Percentiles rank a stretch among this genome's conserved stretches.
phyloP scores from a whole-genome alignment of 2,329 filamentous ascomycete genomes.

The Bipolaris cookei region DNA sequence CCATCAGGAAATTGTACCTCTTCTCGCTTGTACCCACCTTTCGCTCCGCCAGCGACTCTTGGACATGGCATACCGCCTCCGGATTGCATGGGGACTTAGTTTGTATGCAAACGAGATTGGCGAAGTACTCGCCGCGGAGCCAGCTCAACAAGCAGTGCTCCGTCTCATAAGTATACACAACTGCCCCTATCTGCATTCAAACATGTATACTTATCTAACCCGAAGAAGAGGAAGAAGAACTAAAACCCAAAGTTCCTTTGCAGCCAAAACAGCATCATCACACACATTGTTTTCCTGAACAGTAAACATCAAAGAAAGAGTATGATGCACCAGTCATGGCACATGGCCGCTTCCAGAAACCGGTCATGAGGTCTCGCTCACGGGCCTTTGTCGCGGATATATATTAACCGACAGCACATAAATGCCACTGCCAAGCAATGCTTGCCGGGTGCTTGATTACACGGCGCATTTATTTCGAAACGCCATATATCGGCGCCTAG shows the following conservation, averaged over 20 bases:
- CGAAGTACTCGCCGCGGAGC: neutral
- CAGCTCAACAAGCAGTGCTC: neutral
- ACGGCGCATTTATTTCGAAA: conserved; percentile 21
- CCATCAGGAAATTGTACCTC: neutral
- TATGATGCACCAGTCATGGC: neutral
- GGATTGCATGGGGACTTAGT: neutral
- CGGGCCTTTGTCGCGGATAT: conserved; percentile 18
- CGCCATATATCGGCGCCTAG: conserved; percentile 12
- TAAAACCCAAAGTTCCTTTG: too few relatives aligned
- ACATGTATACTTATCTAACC: neutral
- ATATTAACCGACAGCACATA: conserved; percentile 25
- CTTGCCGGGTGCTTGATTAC: conserved; percentile 17
- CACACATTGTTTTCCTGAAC: neutral
- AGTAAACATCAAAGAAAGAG: neutral
- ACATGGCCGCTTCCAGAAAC: conserved; percentile 10
- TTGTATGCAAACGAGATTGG: conserved; percentile 3
- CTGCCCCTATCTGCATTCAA: neutral
- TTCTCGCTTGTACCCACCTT: neutral
- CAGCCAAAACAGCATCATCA: neutral
- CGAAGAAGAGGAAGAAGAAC: too few relatives aligned
- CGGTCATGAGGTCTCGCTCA: conserved; percentile 14
- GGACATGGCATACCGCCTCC: neutral
- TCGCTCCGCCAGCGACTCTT: neutral
- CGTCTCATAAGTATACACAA: neutral
- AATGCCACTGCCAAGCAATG: conserved; percentile 15